Percentiles rank a stretch among this genome's conserved stretches.
Conservation (phyloP, 768 basidiomycete genomes). For the Lentinula detonsa region DNA sequence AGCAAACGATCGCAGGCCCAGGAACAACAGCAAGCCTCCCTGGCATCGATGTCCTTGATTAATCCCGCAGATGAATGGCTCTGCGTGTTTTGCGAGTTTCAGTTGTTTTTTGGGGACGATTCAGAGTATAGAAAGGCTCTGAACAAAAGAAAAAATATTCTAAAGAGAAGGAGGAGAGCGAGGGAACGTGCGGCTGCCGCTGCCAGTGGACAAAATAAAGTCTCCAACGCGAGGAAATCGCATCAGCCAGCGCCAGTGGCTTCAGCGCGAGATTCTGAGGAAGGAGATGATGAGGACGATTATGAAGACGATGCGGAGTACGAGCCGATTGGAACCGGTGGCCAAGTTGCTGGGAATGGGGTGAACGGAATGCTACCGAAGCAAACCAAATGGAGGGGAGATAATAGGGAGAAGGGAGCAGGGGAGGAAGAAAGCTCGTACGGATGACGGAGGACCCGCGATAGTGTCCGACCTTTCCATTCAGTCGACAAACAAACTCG, state of each 20-base stretch:
- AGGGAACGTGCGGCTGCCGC: constrained; percentile 49
- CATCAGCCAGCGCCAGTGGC: background rate
- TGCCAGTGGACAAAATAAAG: constrained; percentile 16
- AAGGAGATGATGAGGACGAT: constrained; percentile 17
- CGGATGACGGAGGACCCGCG: background rate
- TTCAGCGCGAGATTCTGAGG: constrained; percentile 10
- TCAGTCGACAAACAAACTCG: background rate
- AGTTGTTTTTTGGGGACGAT: constrained; percentile 86
- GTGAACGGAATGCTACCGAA: constrained; percentile 12
- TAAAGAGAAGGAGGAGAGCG: constrained; percentile 52
- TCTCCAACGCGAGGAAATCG: background rate
- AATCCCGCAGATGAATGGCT: constrained; percentile 85
- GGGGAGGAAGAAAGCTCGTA: constrained; percentile 9
- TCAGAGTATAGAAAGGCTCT: constrained; percentile 54
- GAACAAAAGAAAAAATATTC: constrained; percentile 60
- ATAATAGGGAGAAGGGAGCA: constrained; percentile 15
- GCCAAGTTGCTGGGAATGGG: constrained; percentile 8
- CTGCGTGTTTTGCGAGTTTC: constrained; percentile 91
- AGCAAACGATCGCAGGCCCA: constrained; percentile 9
- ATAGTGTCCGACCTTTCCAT: background rate
- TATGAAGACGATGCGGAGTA: constrained; percentile 22
- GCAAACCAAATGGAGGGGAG: constrained; percentile 15
- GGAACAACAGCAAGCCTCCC: constrained; percentile 17
- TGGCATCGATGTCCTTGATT: constrained; percentile 26
- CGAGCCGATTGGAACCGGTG: constrained; percentile 14